Base-by-base conservation (phyloP, 2,329 filamentous ascomycete species). In the Colletotrichum sp. region DNA sequence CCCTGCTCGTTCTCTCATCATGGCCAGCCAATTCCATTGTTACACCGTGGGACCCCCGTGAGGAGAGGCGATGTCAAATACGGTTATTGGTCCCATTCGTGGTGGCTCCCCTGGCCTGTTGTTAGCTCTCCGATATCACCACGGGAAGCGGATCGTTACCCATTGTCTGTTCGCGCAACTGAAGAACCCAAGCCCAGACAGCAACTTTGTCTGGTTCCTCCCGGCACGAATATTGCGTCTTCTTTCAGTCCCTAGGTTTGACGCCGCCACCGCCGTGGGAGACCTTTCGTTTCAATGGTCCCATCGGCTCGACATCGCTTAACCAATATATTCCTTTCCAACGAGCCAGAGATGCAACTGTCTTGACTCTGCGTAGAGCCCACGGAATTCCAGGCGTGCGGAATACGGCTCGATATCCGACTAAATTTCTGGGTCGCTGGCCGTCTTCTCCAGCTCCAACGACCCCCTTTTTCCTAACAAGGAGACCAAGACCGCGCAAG, bases 391-490 rank as follows among this genome's bases (percentile, higher is more conserved):
- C 52, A 63, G 30, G 34, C 18, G 5, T 60, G 68, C 52, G 72
- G 62, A 55, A 75, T 67, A 30, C 62, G 62, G 68, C 62, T 75
- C 72, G 72, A 75, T 75, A 71, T 75, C 72, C 68, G 72, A 72
- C 36, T n/a, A 21, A 34, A 72, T 30, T 36, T 52, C 62, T 67
- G 68, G 52, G 72, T 67, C 68, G 34, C 21, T 55, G 26, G 21
- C n/a, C 52, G 30, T 52, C 60, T 67, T 59, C 62, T 66, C 57
- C 36, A 34, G 36, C 57, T 63, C 30, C 62, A 36, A 72, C 34
- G 60, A 63, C 28, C 68, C 68, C 36, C 72, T 15, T 71, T 75
- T 75, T 70, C 68, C 68, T 34, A 75, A 57, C 68, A 62, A 60
- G 68, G 68, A 72, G 72, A 75, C 68, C 72, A 71, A 62, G 68